Percentiles rank a stretch among this genome's conserved stretches.
Evolutionary conservation across 345 rosid genomes (phyloP).

Genomic region (Anacardium occidentale): DNA sequence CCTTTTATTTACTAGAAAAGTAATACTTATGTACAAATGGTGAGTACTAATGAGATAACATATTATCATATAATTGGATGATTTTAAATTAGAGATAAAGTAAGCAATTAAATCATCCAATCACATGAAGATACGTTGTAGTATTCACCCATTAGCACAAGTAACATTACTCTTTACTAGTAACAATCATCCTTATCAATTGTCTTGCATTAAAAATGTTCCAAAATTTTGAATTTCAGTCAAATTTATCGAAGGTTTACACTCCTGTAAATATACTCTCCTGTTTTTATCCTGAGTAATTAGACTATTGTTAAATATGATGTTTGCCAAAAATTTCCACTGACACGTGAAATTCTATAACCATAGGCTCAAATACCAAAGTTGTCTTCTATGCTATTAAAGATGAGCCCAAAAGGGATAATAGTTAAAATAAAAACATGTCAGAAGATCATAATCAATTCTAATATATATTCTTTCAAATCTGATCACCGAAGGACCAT

Average conservation of each 20-base stretch:
- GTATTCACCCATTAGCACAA: too few relatives aligned
- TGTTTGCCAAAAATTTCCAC: not conserved
- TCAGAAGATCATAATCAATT: not conserved
- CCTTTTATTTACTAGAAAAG: too few relatives aligned
- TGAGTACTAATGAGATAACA: too few relatives aligned
- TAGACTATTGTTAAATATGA: not conserved
- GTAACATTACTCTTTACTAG: too few relatives aligned
- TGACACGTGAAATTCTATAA: not conserved
- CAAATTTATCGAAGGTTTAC: not conserved
- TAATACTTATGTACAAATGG: too few relatives aligned
- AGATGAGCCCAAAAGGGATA: not conserved
- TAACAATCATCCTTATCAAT: not conserved
- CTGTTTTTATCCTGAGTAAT: not conserved
- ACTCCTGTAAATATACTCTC: not conserved
- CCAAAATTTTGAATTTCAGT: not conserved
- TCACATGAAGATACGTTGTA: too few relatives aligned
- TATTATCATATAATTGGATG: too few relatives aligned
- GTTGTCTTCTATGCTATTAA: not conserved
- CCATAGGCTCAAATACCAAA: constrained; percentile 4
- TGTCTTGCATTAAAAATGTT: not conserved
- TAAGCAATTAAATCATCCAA: too few relatives aligned
- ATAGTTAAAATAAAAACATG: not conserved
- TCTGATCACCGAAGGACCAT: not conserved
- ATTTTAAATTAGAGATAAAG: too few relatives aligned
- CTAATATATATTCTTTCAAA: not conserved